Evolutionary conservation across 495 filamentous ascomycete genomes (phyloP).

Genomic region (Aspergillus cavernicola): DNA sequence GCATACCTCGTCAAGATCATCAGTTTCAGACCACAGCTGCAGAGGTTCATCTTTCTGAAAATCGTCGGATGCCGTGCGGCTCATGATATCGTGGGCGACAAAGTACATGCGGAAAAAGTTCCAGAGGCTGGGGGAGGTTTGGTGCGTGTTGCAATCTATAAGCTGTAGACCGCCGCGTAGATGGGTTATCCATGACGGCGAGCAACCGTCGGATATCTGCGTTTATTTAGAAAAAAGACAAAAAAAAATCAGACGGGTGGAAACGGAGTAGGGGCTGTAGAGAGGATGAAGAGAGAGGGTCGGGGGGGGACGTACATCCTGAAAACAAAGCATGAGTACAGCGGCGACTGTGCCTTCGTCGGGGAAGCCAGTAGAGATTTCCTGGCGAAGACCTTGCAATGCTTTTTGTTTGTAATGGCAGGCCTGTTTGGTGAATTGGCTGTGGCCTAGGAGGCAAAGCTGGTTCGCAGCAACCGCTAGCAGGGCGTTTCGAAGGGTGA

Average conservation of each 20-base stretch:
- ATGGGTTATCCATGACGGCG: slow-evolving; percentile 20
- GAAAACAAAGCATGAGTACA: slow-evolving; percentile 23
- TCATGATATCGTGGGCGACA: slow-evolving; percentile 23
- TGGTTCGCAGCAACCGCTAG: slow-evolving; percentile 19
- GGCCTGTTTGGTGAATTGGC: slow-evolving; percentile 3
- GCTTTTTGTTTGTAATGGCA: slow-evolving; percentile 14
- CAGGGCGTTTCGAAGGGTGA: slow-evolving; percentile 13
- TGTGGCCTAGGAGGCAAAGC: slow-evolving; percentile 11
- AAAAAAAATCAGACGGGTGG: too few relatives aligned
- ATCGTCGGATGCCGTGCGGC: slow-evolving; percentile 7
- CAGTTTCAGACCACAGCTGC: slow-evolving; percentile 12
- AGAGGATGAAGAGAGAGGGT: too few relatives aligned
- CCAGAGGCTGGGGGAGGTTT: not conserved
- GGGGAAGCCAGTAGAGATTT: not conserved
- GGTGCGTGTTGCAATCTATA: not conserved
- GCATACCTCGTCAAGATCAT: slow-evolving; percentile 21
- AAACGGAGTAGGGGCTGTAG: too few relatives aligned
- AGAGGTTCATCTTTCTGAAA: not conserved
- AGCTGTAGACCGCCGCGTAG: slow-evolving; percentile 15
- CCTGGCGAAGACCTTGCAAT: slow-evolving; percentile 12
- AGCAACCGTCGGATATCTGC: slow-evolving; percentile 19
- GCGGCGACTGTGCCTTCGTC: slow-evolving; percentile 17
- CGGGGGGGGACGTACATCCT: slow-evolving; percentile 8
- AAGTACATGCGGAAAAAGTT: slow-evolving; percentile 23
- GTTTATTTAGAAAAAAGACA: not conserved